Base-by-base conservation (phyloP, 2,329 filamentous ascomycete genomes). In the Emmonsiellopsis sp. region DNA sequence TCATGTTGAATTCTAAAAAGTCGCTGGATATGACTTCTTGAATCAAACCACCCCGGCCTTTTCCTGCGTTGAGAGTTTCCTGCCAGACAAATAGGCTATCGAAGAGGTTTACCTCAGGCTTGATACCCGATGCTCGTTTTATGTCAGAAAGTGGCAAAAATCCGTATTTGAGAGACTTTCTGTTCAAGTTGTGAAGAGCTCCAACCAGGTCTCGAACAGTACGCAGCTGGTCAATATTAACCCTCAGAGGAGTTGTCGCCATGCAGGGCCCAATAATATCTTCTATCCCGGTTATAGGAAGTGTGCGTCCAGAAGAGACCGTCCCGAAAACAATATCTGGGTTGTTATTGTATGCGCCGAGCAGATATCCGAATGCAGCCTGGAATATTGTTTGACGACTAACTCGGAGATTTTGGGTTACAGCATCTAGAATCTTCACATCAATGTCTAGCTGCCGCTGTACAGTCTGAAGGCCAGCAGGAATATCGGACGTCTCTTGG, bases 11-110 rank as follows among this genome's bases (percentile, higher is more conserved):
- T 64, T 95, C 90, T 6, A 93, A 73, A 20, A 81, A 80, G 64
- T 96, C 91, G 5, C 77, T 68, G 51, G 86, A 82, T 30, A 79
- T 76, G 0, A 80, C 65, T 52, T 89, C 75, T 8, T 63, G 67
- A 0, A 92, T 72, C 57, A 62, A 60, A 61, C 71, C 63, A 3
- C 63, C 57, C n/a, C 64, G 58, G 2, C 59, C 57, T 31, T 73
- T 43, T 9, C 4, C 32, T 26, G 16, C 52, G 13, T 67, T 66
- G 1, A 68, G 58, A 15, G 60, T 69, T 63, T 95, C 85, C 61
- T 96, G 91, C 76, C 91, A 96, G 0, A 91, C 84, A 61, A 95
- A 85, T 0, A 95, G 73, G 0, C 84, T 78, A 59, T 95, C 87
- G 60, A 92, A 95, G 0, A 95, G 69, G 1, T 71, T 70, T 6